phyloP scores from a whole-genome alignment of 2,329 filamentous ascomycete species.

The Diplocarpon rosae region DNA sequence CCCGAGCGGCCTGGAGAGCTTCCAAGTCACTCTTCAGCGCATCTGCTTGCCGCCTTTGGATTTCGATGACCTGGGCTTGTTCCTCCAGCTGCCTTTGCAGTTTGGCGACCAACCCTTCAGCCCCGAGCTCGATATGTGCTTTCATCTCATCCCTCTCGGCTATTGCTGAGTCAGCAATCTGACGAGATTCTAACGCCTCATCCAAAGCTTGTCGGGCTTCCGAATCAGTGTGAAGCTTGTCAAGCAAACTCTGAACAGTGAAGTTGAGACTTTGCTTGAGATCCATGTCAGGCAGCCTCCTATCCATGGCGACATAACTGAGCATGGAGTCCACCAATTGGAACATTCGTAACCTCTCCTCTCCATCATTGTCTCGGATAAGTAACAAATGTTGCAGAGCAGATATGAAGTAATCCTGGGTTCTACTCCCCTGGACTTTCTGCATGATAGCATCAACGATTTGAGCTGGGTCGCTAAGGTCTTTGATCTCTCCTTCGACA shows the following conservation, averaged over 20 bases:
- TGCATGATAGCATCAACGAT: conserved; percentile 89
- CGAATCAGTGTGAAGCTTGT: conserved; percentile 92
- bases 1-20: conserved; percentile 72
- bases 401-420: conserved; percentile 92
- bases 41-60: conserved; percentile 77
- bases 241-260: conserved; percentile 86
- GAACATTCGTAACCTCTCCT: conserved; percentile 90
- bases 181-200: conserved; percentile 78
- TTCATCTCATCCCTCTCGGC: conserved; percentile 94
- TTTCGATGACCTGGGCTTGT: conserved; percentile 79
- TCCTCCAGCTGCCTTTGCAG: conserved; percentile 91
- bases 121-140: conserved; percentile 77
- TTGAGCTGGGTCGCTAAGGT: conserved; percentile 84
- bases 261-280: conserved; percentile 96
- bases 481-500: conserved; percentile 56
- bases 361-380: conserved; percentile 81
- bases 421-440: conserved; percentile 70
- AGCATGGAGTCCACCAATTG: conserved; percentile 98
- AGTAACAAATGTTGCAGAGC: conserved; percentile 90
- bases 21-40: conserved; percentile 81
- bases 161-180: conserved; percentile 91
- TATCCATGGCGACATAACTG: conserved; percentile 97
- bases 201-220: conserved; percentile 88
- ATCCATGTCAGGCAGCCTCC: conserved; percentile 90
- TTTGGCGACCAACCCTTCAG: conserved; percentile 86